phyloP scores from a whole-genome alignment of 352 stramenopile genomes.

The Phytophthora tentaculata region DNA sequence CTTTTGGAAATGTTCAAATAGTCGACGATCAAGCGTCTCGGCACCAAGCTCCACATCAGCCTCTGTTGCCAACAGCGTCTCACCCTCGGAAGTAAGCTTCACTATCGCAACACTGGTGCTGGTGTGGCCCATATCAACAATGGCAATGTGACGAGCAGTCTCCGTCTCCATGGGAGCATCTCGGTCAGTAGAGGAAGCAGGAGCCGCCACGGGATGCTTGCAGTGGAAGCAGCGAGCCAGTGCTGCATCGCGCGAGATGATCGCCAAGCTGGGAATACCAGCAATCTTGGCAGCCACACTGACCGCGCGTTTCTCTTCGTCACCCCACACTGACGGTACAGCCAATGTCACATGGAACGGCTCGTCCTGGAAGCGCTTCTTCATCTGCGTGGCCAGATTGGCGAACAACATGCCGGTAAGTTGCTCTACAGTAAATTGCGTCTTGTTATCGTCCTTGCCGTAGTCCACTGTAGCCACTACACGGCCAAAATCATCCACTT shows the following conservation, averaged over 20 bases:
- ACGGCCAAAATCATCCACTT: conserved; percentile 26
- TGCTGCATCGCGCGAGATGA: conserved; percentile 62
- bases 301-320: conserved; percentile 56
- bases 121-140: conserved; percentile 90
- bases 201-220: conserved; percentile 75
- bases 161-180: conserved; percentile 35
- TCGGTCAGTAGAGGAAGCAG: conserved; percentile 26
- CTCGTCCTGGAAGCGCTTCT: conserved; percentile 54
- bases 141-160: conserved; percentile 63
- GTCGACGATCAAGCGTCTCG: conserved; percentile 73
- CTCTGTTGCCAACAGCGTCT: conserved; percentile 61
- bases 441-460: conserved; percentile 38
- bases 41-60: conserved; percentile 68
- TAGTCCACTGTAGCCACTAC: conserved; percentile 79
- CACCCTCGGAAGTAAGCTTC: conserved; percentile 65
- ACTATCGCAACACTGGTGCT: conserved; percentile 77
- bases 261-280: conserved; percentile 54
- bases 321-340: conserved; percentile 66
- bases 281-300: conserved; percentile 63
- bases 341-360: conserved; percentile 69
- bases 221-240: conserved; percentile 80
- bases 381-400: conserved; percentile 75
- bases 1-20: conserved; percentile 85
- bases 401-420: conserved; percentile 80
- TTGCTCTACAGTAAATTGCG: conserved; percentile 75